Base-by-base conservation (phyloP, 306 rosid species). In the Vicia sativa region DNA sequence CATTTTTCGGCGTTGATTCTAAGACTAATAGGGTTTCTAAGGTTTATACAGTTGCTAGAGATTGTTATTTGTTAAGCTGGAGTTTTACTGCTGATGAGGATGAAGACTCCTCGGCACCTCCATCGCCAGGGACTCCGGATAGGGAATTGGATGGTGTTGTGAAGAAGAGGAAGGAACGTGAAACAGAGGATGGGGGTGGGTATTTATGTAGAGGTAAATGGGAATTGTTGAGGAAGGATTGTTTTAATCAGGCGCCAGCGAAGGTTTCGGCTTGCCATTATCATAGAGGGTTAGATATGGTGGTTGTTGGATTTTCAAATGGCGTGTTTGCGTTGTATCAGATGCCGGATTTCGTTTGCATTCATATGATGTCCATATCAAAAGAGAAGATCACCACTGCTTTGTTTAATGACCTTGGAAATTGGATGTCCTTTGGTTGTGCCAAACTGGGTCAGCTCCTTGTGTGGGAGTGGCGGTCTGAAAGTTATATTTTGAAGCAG, bases 401-500 rank as follows among this genome's bases (percentile, higher is more conserved):
- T 0, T 71, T 90, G 57, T 93, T 93, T 75, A 90, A 88, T 67
- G 85, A 93, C 42, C 90, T 82, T 46, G 99, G 99, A 1, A 93
- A 88, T 65, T 93, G 99, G 99, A 73, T 93, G 82, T 72, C 86
- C 0, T 85, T 93, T 66, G 97, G 99, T 46, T 93, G 99, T 44
- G 97, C 95, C 0, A 90, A 85, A 65, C 85, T 93, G 14, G 99
- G 99, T 13, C 97, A 90, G 86, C 75, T 93, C 68, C 91, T 93
- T 13, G 97, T 93, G 76, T 93, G 99, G 96, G 97, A 90, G 69
- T 93, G 99, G 99, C 75, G 93, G 63, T 90, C 97, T 0, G 95
- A 88, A 81, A 93, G 95, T 68, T 90, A 93, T 75, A 89, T 86
- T 70, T 75, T 88, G 87, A 93, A 90, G 82, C 99, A 93, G 80